Conservation (phyloP, 345 rosid genomes). For the Aurinia saxatilis region DNA sequence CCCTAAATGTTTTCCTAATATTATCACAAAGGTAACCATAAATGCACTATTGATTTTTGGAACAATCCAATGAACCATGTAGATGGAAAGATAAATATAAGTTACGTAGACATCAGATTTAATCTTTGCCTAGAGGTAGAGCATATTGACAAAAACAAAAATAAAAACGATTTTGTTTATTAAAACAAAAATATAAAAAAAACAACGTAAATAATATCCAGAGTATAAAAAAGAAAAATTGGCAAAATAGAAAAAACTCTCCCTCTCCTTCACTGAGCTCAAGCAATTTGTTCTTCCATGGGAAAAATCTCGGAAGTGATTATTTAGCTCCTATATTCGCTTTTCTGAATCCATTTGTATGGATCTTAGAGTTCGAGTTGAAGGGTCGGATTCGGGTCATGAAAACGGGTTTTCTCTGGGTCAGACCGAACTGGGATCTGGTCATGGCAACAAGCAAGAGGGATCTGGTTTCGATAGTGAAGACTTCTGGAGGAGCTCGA, state of each 20-base stretch:
- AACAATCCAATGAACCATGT: too few species aligned
- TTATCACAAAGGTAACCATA: too few species aligned
- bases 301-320: conserved; percentile 27
- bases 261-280: conserved; percentile 27
- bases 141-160: too few species aligned
- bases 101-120: too few species aligned
- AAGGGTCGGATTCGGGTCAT: conserved; percentile 38
- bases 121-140: too few species aligned
- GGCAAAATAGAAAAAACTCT: too few species aligned
- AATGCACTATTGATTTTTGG: too few species aligned
- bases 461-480: conserved; percentile 40
- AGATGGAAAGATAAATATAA: too few species aligned
- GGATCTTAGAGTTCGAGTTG: conserved; percentile 58
- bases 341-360: conserved; percentile 29
- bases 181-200: too few species aligned
- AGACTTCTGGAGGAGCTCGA: conserved; percentile 36
- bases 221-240: background rate
- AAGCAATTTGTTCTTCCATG: conserved; percentile 32
- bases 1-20: too few species aligned
- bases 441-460: conserved; percentile 34
- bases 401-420: conserved; percentile 35
- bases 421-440: conserved; percentile 41
- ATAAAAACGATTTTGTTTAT: too few species aligned
- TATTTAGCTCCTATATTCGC: conserved; percentile 25
- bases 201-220: too few species aligned